A percentile compares a stretch with the other conserved stretches of the same genome.
phyloP scores from a whole-genome alignment of 495 filamentous ascomycete genomes.

The Platismatia glauca region DNA sequence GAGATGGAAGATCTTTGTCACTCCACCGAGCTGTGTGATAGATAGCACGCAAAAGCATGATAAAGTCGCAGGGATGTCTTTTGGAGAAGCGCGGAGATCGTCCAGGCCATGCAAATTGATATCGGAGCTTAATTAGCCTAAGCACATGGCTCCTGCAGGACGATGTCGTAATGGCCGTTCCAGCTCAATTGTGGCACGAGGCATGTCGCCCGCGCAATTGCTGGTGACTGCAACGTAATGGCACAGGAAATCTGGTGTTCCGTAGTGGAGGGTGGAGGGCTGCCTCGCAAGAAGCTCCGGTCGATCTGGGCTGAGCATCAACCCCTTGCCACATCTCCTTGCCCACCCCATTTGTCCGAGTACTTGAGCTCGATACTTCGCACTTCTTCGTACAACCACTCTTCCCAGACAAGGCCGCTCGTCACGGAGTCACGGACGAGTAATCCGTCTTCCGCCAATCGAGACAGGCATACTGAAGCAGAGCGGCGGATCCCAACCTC shows the following conservation, averaged over 20 bases:
- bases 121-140: slow-evolving; percentile 13
- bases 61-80: background rate
- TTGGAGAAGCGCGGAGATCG: background rate
- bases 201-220: background rate
- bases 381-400: background rate
- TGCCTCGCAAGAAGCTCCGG: background rate
- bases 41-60: background rate
- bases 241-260: background rate
- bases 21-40: background rate
- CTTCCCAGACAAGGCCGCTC: background rate
- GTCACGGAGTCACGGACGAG: no score
- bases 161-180: slow-evolving; percentile 6
- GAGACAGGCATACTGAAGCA: slow-evolving; percentile 4
- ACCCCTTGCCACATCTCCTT: slow-evolving; percentile 16
- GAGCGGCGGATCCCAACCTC: background rate
- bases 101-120: slow-evolving; percentile 6
- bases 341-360: background rate
- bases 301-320: slow-evolving; percentile 5
- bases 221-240: background rate
- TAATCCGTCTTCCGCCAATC: background rate
- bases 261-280: background rate
- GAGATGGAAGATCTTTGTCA: no score
- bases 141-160: slow-evolving; percentile 11
- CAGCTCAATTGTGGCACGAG: background rate
- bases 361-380: slow-evolving; percentile 7